Evolutionary conservation across 1,284 basidiomycete species (phyloP).

Genomic region (Apiotrichum laibachii): DNA sequence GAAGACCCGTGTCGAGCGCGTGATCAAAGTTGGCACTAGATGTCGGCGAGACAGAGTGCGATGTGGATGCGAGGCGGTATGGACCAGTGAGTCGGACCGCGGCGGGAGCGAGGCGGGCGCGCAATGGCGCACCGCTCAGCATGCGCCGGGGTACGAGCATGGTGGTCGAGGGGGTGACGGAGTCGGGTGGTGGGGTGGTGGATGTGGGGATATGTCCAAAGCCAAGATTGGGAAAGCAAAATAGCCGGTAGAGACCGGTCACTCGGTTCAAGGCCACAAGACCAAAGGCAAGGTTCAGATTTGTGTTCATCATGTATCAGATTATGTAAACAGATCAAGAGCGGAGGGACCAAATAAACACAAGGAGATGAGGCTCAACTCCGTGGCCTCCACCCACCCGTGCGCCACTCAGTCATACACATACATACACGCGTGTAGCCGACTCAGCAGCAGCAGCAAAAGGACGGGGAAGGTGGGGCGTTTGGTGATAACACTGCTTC

Average conservation of each 20-base stretch:
- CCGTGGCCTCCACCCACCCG: not conserved
- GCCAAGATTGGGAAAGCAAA: not conserved
- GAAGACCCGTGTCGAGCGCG: not conserved
- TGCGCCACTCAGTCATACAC: not conserved
- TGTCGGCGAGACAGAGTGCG: not conserved
- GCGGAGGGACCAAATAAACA: not conserved
- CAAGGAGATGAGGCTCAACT: not conserved
- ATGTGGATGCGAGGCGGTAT: not conserved
- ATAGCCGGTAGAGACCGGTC: conserved; percentile 1
- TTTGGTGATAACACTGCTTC: no score
- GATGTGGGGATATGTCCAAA: not conserved
- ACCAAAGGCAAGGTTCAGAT: no score
- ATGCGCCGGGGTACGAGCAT: conserved; percentile 7
- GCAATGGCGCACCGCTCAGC: conserved; percentile 1
- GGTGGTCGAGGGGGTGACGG: not conserved
- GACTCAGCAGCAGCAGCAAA: no score
- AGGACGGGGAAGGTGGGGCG: no score
- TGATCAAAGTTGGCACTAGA: not conserved
- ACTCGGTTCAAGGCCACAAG: no score
- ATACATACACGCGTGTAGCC: no score
- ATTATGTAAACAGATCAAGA: not conserved
- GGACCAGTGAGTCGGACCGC: not conserved
- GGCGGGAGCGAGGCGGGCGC: conserved; percentile 3
- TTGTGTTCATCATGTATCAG: no score
- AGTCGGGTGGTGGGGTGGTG: not conserved